Evolutionary conservation across 2,329 filamentous ascomycete genomes (phyloP), one percentile per base, ranked within the genome.

Genomic region (Seiridium unicorne): DNA sequence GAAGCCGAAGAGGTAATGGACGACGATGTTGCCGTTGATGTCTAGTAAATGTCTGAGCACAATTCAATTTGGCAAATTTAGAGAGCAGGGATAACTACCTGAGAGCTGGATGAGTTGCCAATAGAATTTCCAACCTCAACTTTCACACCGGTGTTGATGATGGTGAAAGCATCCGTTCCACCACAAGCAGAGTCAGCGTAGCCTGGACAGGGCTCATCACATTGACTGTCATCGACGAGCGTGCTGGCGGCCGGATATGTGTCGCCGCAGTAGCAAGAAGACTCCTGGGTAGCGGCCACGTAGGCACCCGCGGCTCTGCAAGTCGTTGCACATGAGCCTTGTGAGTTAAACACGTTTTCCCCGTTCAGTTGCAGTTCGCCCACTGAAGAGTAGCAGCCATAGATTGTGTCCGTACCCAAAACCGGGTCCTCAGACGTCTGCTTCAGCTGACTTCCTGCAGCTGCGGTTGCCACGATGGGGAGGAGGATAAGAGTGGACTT

Each of bases 221-320:
- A 89, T 42, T 80, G 72, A 55, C 70, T 71, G 64, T 81, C 75
- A 57, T 74, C 70, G n/a, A 81, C 78, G 68, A 84, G 78, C 58
- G 72, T 74, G 44, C 74, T 75, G 31, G 72, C 65, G 34, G 80
- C 72, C 1, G 87, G 87, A 36, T 87, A 67, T 62, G 77, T 69
- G 65, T 85, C 76, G 62, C 86, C 87, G 68, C 87, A 89, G 65
- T 77, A 84, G 72, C 87, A 89, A 62, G 83, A 18, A 31, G 13
- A 32, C 13, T 18, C 51, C 10, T 63, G 51, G 11, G 54, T 49
- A 54, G 59, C 61, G 13, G 49, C 54, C 13, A 61, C 59, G 26
- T 34, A 35, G 57, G 42, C 31, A 13, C 38, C 44, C 5, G 5
- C 56, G 7, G 35, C 34, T 4, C 9, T 7, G 55, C 55, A 58